A percentile compares a stretch with the other conserved stretches of the same genome.
Evolutionary conservation across 176 grass and related monocot species (phyloP).

Genomic region (Poa annua): DNA sequence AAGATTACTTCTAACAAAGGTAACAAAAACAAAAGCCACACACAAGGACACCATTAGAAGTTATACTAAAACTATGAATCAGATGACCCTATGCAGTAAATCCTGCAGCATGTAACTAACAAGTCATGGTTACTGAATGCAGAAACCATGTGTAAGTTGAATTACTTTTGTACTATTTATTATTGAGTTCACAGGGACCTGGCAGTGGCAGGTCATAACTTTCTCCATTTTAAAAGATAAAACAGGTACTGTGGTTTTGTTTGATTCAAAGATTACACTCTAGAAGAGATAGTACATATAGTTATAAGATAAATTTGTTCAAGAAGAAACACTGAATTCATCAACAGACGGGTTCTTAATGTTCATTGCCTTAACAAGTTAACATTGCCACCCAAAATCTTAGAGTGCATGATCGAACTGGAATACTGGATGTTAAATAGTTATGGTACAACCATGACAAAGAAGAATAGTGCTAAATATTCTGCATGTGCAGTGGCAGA

Average conservation of each 20-base stretch:
- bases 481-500: constrained; percentile 7
- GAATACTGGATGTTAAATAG: constrained; percentile 28
- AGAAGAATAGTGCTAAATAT: constrained; percentile 16
- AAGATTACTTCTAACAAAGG: too few relatives aligned
- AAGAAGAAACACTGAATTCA: neutral
- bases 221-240: constrained; percentile 16
- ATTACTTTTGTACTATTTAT: neutral
- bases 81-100: neutral
- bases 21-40: neutral
- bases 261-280: neutral
- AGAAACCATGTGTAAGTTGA: constrained; percentile 22
- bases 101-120: neutral
- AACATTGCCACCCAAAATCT: constrained; percentile 14
- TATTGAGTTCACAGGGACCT: constrained; percentile 5
- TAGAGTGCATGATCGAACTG: constrained; percentile 4
- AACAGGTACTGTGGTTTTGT: neutral
- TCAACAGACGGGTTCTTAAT: neutral
- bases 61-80: constrained; percentile 11
- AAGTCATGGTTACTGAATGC: neutral
- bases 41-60: neutral
- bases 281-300: neutral
- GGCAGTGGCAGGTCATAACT: neutral
- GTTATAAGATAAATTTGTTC: neutral
- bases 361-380: neutral
- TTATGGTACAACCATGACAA: neutral